Evolutionary conservation across 2,329 filamentous ascomycete genomes (phyloP), one percentile per base, ranked within the genome.

Genomic region (Exophiala sp.): DNA sequence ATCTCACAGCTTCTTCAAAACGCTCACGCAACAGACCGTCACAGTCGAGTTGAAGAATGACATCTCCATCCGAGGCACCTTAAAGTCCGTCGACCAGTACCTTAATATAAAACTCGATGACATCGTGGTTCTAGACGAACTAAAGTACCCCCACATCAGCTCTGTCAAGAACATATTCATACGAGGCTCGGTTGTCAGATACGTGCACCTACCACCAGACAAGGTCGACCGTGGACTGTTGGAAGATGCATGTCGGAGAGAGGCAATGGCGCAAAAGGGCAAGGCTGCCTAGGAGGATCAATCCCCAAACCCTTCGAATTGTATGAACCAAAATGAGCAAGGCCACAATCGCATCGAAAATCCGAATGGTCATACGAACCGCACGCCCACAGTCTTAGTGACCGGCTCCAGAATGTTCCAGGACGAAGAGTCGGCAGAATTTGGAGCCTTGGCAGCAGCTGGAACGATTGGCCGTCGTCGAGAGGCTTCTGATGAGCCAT

Each of bases 41-140:
- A 97, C 91, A 43, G 91, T 99, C 70, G 94, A 99, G 78, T 88
- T 99, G 72, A 99, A 99, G 77, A 99, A 99, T 73, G 94, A 99
- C 75, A 95, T 99, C 65, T 91, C 91, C 70, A 95, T 99, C 71
- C 89, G 89, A 66, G 94, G 94, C 63, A 95, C 87, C 34, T 81
- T 99, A 63, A 99, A 97, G 79, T 95, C 89, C 68, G 92, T 99
- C 63, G 94, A 99, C 71, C 94, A 97, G 77, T 99, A 95, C 75
- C 84, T 99, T 68, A 99, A 99, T 76, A 96, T 99, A 76, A 97
- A 97, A 79, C 84, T 99, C 47, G 94, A 99, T 68, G 90, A 96
- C 68, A 95, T 97, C 58, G 82, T 86, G 60, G 92, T 97, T 32
- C 82, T 96, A 21, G 91, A 99, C 63, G 90, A 97, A 75, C 77